These are phyloP conservation scores for Corchorus capsularis DNA, from an alignment of 345 rosid genomes.

Conservation along the genomic window DNA sequence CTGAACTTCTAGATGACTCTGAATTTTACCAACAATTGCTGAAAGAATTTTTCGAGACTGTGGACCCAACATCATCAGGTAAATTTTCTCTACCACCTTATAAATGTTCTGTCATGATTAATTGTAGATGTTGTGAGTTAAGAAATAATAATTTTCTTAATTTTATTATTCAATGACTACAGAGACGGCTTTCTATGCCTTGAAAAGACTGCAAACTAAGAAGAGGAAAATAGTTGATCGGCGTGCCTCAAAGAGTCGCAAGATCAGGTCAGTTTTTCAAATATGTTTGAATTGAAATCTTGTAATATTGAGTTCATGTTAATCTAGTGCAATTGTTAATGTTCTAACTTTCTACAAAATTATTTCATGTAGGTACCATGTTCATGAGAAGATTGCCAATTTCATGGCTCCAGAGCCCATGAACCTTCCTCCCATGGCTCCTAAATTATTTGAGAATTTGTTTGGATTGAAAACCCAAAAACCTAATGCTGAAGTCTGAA, in stretches of 20 bases:
- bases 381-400: constrained; percentile 79
- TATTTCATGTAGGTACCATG: constrained; percentile 53
- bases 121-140: not conserved
- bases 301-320: no score
- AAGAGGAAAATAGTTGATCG: constrained; percentile 87
- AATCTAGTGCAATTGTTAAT: not conserved
- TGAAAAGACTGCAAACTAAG: constrained; percentile 72
- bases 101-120: not conserved
- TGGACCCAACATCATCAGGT: constrained; percentile 78
- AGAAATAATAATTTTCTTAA: not conserved
- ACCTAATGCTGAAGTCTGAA: constrained; percentile 25
- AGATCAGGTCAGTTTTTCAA: constrained; percentile 59
- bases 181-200: constrained; percentile 74
- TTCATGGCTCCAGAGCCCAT: constrained; percentile 79
- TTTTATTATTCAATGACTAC: constrained; percentile 25
- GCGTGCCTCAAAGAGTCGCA: constrained; percentile 87
- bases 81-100: constrained; percentile 7
- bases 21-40: constrained; percentile 87
- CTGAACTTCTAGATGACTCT: constrained; percentile 83
- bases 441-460: constrained; percentile 72
- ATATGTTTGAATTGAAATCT: not conserved
- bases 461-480: constrained; percentile 65
- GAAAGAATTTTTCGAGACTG: constrained; percentile 80
- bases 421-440: constrained; percentile 65
- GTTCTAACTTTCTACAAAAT: not conserved